These are phyloP conservation scores for Sonneratia alba DNA, from an alignment of 345 rosid genomes.

Conservation along the genomic window DNA sequence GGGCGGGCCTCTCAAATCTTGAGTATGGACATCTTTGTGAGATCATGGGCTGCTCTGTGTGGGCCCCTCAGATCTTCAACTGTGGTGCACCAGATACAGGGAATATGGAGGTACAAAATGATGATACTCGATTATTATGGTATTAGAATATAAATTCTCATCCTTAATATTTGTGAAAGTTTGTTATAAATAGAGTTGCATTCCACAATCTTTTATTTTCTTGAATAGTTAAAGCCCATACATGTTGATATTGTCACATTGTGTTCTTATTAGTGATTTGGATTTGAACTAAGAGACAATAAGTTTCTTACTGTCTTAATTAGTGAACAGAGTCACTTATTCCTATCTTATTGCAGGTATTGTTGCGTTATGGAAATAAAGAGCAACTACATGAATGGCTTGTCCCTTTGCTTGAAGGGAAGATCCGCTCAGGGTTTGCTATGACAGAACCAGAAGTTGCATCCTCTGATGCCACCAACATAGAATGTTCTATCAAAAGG, in stretches of 20 bases:
- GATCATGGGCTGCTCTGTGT: slow-evolving; percentile 90
- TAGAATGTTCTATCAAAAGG: slow-evolving; percentile 92
- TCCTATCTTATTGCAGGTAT: slow-evolving; percentile 37
- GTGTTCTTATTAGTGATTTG: neutral
- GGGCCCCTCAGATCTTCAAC: slow-evolving; percentile 96
- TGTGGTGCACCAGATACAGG: slow-evolving; percentile 99
- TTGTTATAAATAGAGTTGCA: neutral
- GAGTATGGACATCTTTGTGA: slow-evolving; percentile 97
- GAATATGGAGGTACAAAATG: slow-evolving; percentile 84
- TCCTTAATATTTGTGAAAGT: neutral
- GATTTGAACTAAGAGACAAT: neutral
- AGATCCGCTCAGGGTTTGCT: slow-evolving; percentile 94
- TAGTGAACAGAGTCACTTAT: neutral
- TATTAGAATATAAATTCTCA: neutral
- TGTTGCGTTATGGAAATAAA: slow-evolving; percentile 81
- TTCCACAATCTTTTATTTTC: neutral
- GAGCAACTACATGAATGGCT: slow-evolving; percentile 86
- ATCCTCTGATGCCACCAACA: slow-evolving; percentile 97
- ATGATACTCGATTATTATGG: neutral
- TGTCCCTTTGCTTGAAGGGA: slow-evolving; percentile 83
- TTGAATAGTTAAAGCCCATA: neutral
- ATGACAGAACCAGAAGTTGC: slow-evolving; percentile 99
- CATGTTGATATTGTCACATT: neutral
- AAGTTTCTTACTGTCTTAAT: neutral
- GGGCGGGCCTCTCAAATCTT: slow-evolving; percentile 88